A percentile compares a stretch with the other conserved stretches of the same genome.
Conservation (phyloP, 1,284 basidiomycete genomes). For the Malassezia arunalokei region DNA sequence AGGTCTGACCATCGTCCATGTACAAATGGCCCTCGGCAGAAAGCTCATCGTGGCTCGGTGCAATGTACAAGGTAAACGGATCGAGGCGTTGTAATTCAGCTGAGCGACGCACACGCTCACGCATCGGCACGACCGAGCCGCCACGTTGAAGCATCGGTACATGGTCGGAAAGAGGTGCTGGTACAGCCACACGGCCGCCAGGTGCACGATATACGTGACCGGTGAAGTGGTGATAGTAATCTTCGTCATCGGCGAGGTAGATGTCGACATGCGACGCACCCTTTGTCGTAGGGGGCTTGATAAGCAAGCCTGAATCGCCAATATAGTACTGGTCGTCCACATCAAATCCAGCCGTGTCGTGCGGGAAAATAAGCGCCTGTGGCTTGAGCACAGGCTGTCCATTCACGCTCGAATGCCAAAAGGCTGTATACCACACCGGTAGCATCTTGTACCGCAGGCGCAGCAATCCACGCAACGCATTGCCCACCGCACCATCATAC, state of each 20-base stretch:
- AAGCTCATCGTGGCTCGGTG: constrained; percentile 51
- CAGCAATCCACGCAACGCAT: constrained; percentile 66
- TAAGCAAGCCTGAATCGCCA: constrained; percentile 72
- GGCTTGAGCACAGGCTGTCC: constrained; percentile 50
- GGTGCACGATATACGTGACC: constrained; percentile 52
- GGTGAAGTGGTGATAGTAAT: constrained; percentile 86
- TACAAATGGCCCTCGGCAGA: constrained; percentile 72
- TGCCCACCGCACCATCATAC: constrained; percentile 73
- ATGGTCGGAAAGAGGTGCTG: constrained; percentile 51
- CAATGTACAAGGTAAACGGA: constrained; percentile 81
- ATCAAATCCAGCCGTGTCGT: constrained; percentile 68
- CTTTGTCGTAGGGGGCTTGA: constrained; percentile 75
- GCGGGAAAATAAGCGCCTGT: constrained; percentile 83
- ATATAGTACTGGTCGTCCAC: constrained; percentile 92
- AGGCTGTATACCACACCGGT: constrained; percentile 92
- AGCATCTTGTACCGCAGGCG: constrained; percentile 75
- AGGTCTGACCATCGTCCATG: constrained; percentile 85
- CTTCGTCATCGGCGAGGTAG: constrained; percentile 80
- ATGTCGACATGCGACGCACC: constrained; percentile 61
- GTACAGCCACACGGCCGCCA: constrained; percentile 58
- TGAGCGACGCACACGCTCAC: constrained; percentile 72
- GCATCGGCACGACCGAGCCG: constrained; percentile 76
- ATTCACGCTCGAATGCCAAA: constrained; percentile 49
- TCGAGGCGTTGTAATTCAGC: constrained; percentile 78
- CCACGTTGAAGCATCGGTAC: constrained; percentile 80